phyloP scores from a whole-genome alignment of 371 early-diverging fungal genomes.

The Syncephalis plumigaleata region DNA sequence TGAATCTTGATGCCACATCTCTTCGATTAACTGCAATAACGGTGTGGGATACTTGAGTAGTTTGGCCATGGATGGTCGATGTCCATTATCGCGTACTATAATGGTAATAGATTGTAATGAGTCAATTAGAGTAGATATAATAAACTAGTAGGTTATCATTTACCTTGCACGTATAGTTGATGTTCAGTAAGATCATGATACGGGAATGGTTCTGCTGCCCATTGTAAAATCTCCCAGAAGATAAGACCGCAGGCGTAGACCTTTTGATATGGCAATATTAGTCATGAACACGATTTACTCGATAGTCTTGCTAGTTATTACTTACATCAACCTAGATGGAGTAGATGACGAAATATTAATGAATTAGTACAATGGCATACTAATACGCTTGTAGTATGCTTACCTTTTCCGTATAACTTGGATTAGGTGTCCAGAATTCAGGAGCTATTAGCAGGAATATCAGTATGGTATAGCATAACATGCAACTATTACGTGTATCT shows the following conservation, averaged over 20 bases:
- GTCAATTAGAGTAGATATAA: slow-evolving; percentile 4
- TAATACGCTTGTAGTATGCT: slow-evolving; percentile 9
- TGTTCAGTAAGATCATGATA: slow-evolving; percentile 47
- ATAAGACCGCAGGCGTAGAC: slow-evolving; percentile 60
- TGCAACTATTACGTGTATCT: not conserved
- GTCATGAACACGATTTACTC: not conserved
- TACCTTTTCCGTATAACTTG: slow-evolving; percentile 61
- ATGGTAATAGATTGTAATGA: slow-evolving; percentile 2
- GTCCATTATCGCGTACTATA: slow-evolving; percentile 34
- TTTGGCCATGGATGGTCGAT: slow-evolving; percentile 36
- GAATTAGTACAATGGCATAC: not conserved
- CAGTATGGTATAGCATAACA: slow-evolving; percentile 6
- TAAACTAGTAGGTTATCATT: not conserved
- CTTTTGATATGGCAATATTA: too few species aligned
- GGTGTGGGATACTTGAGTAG: slow-evolving; percentile 32
- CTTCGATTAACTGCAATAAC: slow-evolving; percentile 37
- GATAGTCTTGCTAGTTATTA: not conserved
- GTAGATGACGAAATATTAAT: not conserved
- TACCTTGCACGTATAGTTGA: slow-evolving; percentile 27
- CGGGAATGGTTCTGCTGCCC: slow-evolving; percentile 53
- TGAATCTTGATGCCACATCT: slow-evolving; percentile 55
- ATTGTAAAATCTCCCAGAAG: slow-evolving; percentile 64
- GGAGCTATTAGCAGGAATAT: slow-evolving; percentile 25
- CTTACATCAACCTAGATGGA: slow-evolving; percentile 16
- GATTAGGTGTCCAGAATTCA: slow-evolving; percentile 51